Conservation (phyloP, 768 basidiomycete genomes). For the Panaeolus papilionaceus region DNA sequence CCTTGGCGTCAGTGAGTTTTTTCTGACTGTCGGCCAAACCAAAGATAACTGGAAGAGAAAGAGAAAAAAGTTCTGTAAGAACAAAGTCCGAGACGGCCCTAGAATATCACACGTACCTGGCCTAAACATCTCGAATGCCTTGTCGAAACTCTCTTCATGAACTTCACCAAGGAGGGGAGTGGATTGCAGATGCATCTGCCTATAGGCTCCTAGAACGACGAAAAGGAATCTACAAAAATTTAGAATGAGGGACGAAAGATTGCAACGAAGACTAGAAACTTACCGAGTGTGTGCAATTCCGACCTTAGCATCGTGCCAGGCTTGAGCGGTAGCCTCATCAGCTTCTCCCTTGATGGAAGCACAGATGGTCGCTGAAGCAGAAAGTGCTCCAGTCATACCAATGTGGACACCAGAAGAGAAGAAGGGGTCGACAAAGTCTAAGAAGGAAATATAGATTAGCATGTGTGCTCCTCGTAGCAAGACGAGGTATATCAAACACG, state of each 20-base stretch:
- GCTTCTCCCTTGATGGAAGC: constrained; percentile 40
- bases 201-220: constrained; percentile 58
- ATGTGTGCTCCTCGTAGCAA: background rate
- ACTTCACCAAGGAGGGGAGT: constrained; percentile 46
- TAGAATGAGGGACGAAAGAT: background rate
- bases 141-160: constrained; percentile 54
- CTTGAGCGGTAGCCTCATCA: constrained; percentile 36
- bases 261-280: background rate
- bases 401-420: constrained; percentile 53
- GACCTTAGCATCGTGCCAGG: constrained; percentile 42
- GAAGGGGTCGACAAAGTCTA: constrained; percentile 55
- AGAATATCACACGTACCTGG: constrained; percentile 37
- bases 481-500: constrained; percentile 20
- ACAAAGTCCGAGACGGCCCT: background rate
- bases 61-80: background rate
- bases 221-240: constrained; percentile 45
- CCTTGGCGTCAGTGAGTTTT: constrained; percentile 29
- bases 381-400: constrained; percentile 44
- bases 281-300: constrained; percentile 42
- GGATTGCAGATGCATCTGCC: constrained; percentile 53
- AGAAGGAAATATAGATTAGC: background rate
- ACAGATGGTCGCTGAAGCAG: constrained; percentile 44
- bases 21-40: constrained; percentile 32
- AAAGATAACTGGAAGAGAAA: constrained; percentile 28
- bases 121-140: constrained; percentile 52